Evolutionary conservation across 495 filamentous ascomycete genomes (phyloP), one percentile per base, ranked within the genome.

Genomic region (Achaetomiella virescens): DNA sequence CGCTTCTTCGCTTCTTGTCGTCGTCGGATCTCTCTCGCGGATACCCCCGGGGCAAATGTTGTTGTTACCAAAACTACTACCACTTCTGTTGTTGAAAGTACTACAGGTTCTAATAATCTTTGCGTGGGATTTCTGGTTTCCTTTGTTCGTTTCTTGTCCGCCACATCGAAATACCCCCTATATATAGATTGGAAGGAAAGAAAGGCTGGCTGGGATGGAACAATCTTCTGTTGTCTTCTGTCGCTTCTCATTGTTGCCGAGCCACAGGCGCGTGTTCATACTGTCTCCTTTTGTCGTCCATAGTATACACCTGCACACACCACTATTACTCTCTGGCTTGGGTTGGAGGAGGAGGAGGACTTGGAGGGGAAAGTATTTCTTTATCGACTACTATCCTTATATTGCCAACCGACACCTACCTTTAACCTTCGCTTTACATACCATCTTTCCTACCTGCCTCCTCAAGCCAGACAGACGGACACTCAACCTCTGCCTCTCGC

Each of bases 21-120:
- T 57, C n/a, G 48, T 49, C 47, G 38, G 25, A 48, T 61, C 54
- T 15, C 21, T 35, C 36, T 61, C 31, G 46, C 58, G 42, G 42
- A 61, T 61, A 56, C 58, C 58, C 57, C 53, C 10, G 35, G 53
- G 52, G 38, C 45, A 33, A 29, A 38, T 60, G 24, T 38, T 55
- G 35, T 41, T 42, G 17, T 46, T n/a, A n/a, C n/a, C n/a, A n/a
- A n/a, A n/a, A n/a, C n/a, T n/a, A n/a, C 44, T 27, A 22, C 5
- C 31, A 2, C 14, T 22, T 49, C 37, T 21, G 21, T 49, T 40
- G 40, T 48, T 52, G 22, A 48, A 53, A 35, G 40, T 54, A 43
- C 40, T 54, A 43, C 47, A 33, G 52, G 41, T 55, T 60, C 49
- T 55, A 51, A 54, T 55, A 38, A 45, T 47, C 44, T 54, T 42